A percentile compares a stretch with the other conserved stretches of the same genome.
These are phyloP conservation scores for Candida vaughaniae DNA, from an alignment of 805 yeast species.

Conservation along the genomic window DNA sequence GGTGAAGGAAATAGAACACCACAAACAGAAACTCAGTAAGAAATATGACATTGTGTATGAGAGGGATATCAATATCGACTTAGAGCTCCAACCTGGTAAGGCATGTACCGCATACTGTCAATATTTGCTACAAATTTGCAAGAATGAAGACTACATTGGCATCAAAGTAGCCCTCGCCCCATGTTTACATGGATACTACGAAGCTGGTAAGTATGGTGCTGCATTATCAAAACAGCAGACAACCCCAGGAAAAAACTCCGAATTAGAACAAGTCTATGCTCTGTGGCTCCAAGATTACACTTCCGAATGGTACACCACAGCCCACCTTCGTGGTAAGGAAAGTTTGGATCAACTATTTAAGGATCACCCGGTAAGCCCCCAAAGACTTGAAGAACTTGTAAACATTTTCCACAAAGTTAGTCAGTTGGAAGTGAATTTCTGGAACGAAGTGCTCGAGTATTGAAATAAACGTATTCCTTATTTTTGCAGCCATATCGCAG, in stretches of 20 bases:
- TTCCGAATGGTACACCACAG: conserved; percentile 55
- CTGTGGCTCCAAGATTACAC: conserved; percentile 66
- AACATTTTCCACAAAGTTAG: conserved; percentile 61
- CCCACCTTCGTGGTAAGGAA: conserved; percentile 49
- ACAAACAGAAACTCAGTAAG: conserved; percentile 46
- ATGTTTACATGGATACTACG: conserved; percentile 69
- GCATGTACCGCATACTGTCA: conserved; percentile 64
- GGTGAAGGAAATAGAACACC: conserved; percentile 55
- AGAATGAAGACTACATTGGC: conserved; percentile 57
- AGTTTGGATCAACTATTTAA: conserved; percentile 46
- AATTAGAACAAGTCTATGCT: conserved; percentile 27
- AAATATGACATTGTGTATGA: conserved; percentile 41
- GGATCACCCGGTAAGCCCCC: conserved; percentile 31
- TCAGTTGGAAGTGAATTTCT: conserved; percentile 61
- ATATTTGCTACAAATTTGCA: conserved; percentile 54
- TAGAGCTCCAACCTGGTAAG: conserved; percentile 46
- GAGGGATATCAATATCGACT: conserved; percentile 37
- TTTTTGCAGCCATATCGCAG: no score
- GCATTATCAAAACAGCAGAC: conserved; percentile 4
- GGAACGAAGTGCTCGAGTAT: conserved; percentile 51
- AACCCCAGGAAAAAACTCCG: conserved; percentile 4
- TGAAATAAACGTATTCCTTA: no score
- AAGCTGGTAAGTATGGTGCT: conserved; percentile 46
- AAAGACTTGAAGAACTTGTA: conserved; percentile 50
- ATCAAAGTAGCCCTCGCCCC: conserved; percentile 71